Evolutionary conservation across 2,329 filamentous ascomycete species (phyloP).

Genomic region (Cordyceps pruinosa): DNA sequence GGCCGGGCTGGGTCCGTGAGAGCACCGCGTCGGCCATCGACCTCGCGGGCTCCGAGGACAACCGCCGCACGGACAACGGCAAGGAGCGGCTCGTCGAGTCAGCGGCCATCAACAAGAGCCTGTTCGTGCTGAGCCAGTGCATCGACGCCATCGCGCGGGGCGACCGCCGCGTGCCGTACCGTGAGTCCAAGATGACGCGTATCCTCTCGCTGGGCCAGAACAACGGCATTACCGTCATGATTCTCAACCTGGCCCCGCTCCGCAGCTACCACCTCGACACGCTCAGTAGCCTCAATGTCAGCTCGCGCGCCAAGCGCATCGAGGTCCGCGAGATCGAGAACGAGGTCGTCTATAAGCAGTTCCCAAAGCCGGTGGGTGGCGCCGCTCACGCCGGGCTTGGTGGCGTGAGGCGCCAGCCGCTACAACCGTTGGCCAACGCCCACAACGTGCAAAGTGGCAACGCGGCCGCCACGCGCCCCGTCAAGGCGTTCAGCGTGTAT

Average conservation of each 20-base stretch:
- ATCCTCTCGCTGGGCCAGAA: slow-evolving; percentile 91
- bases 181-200: slow-evolving; percentile 95
- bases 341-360: slow-evolving; percentile 79
- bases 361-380: slow-evolving; percentile 49
- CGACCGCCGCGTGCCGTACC: slow-evolving; percentile 76
- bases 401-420: slow-evolving; percentile 57
- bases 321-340: slow-evolving; percentile 95
- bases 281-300: slow-evolving; percentile 87
- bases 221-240: slow-evolving; percentile 93
- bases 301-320: slow-evolving; percentile 91
- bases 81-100: slow-evolving; percentile 92
- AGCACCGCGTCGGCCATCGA: slow-evolving; percentile 93
- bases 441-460: slow-evolving; percentile 63
- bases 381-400: slow-evolving; percentile 26
- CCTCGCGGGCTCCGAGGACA: slow-evolving; percentile 91
- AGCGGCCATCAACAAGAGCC: slow-evolving; percentile 93
- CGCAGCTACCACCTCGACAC: slow-evolving; percentile 91
- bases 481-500: slow-evolving; percentile 82
- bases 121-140: slow-evolving; percentile 91
- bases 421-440: slow-evolving; percentile 68
- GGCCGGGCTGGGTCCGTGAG: slow-evolving; percentile 58
- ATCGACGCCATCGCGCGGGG: slow-evolving; percentile 83
- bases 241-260: slow-evolving; percentile 86
- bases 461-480: slow-evolving; percentile 20
- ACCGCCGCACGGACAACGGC: slow-evolving; percentile 86